Evolutionary conservation across 768 basidiomycete genomes (phyloP).

Genomic region (Ramaria rubella): DNA sequence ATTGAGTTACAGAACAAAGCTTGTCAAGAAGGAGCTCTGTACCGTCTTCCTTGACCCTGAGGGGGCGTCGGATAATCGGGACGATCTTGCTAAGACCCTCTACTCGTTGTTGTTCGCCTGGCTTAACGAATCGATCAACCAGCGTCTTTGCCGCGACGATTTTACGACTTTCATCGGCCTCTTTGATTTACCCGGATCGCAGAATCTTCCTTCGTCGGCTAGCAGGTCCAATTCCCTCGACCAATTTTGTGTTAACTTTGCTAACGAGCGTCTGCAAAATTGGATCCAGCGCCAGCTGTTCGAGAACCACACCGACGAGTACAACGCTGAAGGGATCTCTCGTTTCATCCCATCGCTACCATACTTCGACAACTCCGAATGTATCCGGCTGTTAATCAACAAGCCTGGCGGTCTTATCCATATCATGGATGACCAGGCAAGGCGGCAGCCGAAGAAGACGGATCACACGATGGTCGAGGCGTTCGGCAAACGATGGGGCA

Average conservation of each 20-base stretch:
- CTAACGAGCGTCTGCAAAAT: constrained; percentile 84
- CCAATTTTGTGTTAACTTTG: constrained; percentile 94
- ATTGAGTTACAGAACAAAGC: constrained; percentile 85
- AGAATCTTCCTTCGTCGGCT: constrained; percentile 61
- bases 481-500: constrained; percentile 90
- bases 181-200: constrained; percentile 89
- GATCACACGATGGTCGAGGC: constrained; percentile 94
- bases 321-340: constrained; percentile 73
- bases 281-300: constrained; percentile 78
- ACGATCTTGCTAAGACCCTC: constrained; percentile 88
- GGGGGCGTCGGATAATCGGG: constrained; percentile 86
- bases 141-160: constrained; percentile 89
- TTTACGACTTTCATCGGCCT: constrained; percentile 89
- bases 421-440: constrained; percentile 96
- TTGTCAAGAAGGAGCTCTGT: constrained; percentile 94
- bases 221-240: constrained; percentile 88
- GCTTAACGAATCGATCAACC: constrained; percentile 95
- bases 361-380: constrained; percentile 90
- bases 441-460: constrained; percentile 80
- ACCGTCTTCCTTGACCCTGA: constrained; percentile 95
- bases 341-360: constrained; percentile 60
- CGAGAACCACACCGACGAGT: constrained; percentile 77
- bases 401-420: constrained; percentile 87
- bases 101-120: constrained; percentile 94
- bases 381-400: constrained; percentile 78